A percentile compares a stretch with the other conserved stretches of the same genome.
phyloP scores from a whole-genome alignment of 345 rosid species.

The Sonneratia caseolaris region DNA sequence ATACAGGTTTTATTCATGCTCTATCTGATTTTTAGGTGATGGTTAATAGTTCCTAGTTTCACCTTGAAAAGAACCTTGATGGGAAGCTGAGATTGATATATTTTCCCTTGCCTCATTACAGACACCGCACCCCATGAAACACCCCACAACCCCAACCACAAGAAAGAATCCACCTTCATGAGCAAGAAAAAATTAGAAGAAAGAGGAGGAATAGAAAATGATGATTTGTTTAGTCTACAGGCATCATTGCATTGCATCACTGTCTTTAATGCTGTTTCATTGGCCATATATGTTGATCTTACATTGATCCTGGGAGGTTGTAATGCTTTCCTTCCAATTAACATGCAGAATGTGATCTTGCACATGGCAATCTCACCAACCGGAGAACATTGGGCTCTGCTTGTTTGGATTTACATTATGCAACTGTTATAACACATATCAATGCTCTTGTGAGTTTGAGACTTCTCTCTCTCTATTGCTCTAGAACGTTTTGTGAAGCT shows the following conservation, averaged over 20 bases:
- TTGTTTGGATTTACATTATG: conserved; percentile 43
- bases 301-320: not conserved
- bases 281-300: not conserved
- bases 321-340: not conserved
- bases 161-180: too few relatives aligned
- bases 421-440: conserved; percentile 36
- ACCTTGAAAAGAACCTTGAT: not conserved
- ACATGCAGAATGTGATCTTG: conserved; percentile 46
- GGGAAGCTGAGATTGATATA: not conserved
- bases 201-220: not conserved
- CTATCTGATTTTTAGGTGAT: not conserved
- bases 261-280: not conserved
- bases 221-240: not conserved
- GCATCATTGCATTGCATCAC: not conserved
- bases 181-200: not conserved
- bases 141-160: too few relatives aligned
- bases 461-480: not conserved
- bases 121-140: not conserved
- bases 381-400: conserved; percentile 34
- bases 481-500: not conserved
- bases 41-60: not conserved
- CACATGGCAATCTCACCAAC: conserved; percentile 10
- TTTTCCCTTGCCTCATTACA: not conserved
- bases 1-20: not conserved
- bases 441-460: conserved; percentile 33